phyloP scores from a whole-genome alignment of 331 rosid species.

The Malus hybrid region DNA sequence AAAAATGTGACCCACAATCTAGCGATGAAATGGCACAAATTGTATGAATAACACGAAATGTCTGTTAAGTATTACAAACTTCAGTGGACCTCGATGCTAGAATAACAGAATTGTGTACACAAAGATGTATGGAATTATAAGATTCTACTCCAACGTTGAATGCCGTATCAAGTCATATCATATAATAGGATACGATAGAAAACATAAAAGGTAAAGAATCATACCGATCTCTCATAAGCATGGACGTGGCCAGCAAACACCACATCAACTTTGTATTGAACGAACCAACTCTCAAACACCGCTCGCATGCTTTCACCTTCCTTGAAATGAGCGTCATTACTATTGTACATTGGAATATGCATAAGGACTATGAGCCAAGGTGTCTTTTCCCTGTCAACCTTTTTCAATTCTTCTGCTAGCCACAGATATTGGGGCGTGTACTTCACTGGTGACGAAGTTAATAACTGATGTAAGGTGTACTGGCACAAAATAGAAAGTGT shows the following conservation, averaged over 20 bases:
- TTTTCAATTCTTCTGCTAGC: conserved; percentile 27
- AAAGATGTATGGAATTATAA: not conserved
- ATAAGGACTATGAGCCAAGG: conserved; percentile 48
- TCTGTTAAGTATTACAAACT: not conserved
- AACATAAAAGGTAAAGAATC: not conserved
- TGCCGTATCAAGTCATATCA: not conserved
- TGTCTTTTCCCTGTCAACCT: conserved; percentile 40
- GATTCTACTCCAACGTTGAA: not conserved
- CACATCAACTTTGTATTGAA: conserved; percentile 33
- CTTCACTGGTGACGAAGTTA: conserved; percentile 26
- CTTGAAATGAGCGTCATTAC: conserved; percentile 35
- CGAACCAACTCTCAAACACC: conserved; percentile 19
- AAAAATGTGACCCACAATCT: not conserved
- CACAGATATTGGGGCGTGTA: conserved; percentile 44
- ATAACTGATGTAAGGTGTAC: not conserved
- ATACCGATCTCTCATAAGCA: conserved; percentile 52
- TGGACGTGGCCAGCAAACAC: conserved; percentile 55
- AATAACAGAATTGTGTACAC: not conserved
- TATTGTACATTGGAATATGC: conserved; percentile 43
- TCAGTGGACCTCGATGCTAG: not conserved
- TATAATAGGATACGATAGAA: not conserved
- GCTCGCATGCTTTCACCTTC: conserved; percentile 47
- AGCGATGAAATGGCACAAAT: not conserved
- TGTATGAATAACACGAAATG: not conserved
- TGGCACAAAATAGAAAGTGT: not conserved